Base-by-base conservation (phyloP, 73 alveolate species). In the Paramecium octaurelia region DNA sequence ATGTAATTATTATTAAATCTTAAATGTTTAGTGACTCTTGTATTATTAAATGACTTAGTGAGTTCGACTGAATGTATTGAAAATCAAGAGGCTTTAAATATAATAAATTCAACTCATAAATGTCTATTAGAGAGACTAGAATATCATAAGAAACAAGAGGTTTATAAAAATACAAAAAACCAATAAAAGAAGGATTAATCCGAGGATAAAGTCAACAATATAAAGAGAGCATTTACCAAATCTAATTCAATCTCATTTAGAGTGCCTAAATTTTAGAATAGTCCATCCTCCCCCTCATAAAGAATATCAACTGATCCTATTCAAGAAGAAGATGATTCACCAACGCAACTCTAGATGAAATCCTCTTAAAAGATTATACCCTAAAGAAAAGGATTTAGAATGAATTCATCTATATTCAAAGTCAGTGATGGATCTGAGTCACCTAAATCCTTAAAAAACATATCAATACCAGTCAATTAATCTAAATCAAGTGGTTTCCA, bases 391-490 rank as follows among this genome's bases (percentile, higher is more conserved):
- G 48, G 75, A 4, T 80, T 80, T 80, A 80, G 44, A 23, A 44
- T 80, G 75, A 80, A 80, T 80, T 42, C 76, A 20, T 80, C 91
- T 24, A 80, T 80, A 1, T 80, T 80, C 23, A 80, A 80, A 80
- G 75, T 80, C 11, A 80, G 75, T 80, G 91, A 80, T 42, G 84
- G 84, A 64, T 80, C 91, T 6, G 91, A 80, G 20, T 80, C 91
- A 31, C 75, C 91, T 20, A 42, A 43, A 48, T 80, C 91, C 2
- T 42, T 64, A 64, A 64, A 64, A 5, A 54, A 54, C 4, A 18
- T 54, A 16, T 54, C 29, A 54, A 54, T 54, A 54, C 31, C 29
- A 18, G 6, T 16, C 0, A 64, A 27, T 64, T 31, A 64, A 27
- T 64, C 21, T 23, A 64, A 64, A 64, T 31, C 44, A 31, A 64